Conservation (phyloP, 2,329 filamentous ascomycete genomes). For the Verruconis gallopava region DNA sequence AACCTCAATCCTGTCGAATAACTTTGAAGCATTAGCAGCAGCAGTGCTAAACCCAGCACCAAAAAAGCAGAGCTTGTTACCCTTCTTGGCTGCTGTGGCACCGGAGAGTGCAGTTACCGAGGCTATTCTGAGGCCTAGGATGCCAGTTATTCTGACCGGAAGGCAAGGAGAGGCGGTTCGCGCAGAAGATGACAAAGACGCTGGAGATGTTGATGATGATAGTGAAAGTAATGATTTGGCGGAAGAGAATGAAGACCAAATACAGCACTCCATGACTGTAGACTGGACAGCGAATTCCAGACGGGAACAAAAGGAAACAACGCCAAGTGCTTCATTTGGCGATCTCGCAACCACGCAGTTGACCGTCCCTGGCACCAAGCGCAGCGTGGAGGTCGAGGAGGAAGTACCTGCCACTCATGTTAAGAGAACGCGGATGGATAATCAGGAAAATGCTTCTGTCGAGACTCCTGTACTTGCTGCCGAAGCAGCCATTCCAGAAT, state of each 20-base stretch:
- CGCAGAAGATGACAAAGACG: background rate
- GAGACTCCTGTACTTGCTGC: background rate
- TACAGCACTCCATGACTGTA: background rate
- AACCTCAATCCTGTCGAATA: slow-evolving; percentile 58
- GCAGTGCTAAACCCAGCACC: slow-evolving; percentile 67
- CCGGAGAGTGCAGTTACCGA: slow-evolving; percentile 55
- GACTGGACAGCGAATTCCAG: background rate
- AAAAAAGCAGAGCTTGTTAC: slow-evolving; percentile 61
- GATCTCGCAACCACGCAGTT: background rate
- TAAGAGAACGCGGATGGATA: slow-evolving; percentile 1
- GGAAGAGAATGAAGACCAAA: background rate
- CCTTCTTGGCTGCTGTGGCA: slow-evolving; percentile 59
- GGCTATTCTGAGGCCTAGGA: slow-evolving; percentile 45
- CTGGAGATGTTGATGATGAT: slow-evolving; percentile 1
- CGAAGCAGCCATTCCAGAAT: background rate
- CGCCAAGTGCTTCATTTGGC: background rate
- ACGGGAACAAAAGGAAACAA: background rate
- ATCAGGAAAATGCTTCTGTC: background rate
- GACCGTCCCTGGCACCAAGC: background rate
- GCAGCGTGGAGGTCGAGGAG: background rate
- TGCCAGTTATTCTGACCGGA: slow-evolving; percentile 8
- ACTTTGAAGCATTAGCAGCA: slow-evolving; percentile 62
- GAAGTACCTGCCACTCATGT: background rate
- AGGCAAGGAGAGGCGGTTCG: background rate
- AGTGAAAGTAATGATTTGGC: background rate